Conservation (phyloP, 169 alveolate genomes). For the Hepatocystis sp. region DNA sequence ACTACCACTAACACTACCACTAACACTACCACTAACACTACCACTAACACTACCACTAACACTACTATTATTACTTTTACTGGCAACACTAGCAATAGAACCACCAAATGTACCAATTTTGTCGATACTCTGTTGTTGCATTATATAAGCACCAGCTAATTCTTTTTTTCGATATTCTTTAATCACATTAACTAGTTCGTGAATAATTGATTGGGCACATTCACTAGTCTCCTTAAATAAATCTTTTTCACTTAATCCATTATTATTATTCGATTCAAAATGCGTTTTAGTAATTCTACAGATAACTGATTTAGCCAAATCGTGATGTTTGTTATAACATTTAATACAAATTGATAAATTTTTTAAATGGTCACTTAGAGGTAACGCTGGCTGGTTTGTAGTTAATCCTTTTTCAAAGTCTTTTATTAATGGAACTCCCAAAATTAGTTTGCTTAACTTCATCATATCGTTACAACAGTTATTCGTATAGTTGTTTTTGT, state of each 20-base stretch:
- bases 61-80: no score
- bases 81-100: no score
- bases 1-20: no score
- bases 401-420: conserved; percentile 73
- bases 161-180: conserved; percentile 67
- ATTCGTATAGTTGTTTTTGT: no score
- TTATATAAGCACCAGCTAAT: no score
- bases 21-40: no score
- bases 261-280: conserved; percentile 65
- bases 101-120: no score
- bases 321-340: conserved; percentile 56
- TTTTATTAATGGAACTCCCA: conserved; percentile 60
- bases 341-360: conserved; percentile 44
- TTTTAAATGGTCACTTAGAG: conserved; percentile 61
- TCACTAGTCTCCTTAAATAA: conserved; percentile 59
- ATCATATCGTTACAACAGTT: conserved; percentile 47
- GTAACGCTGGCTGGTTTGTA: conserved; percentile 66
- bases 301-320: conserved; percentile 66
- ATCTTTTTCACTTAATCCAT: conserved; percentile 42
- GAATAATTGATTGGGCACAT: conserved; percentile 56
- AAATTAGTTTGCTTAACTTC: conserved; percentile 48
- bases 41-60: no score
- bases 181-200: conserved; percentile 59
- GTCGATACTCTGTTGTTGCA: no score
- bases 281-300: conserved; percentile 74